Evolutionary conservation across 371 early-diverging fungal species (phyloP).

Genomic region (Mortierella sp.): DNA sequence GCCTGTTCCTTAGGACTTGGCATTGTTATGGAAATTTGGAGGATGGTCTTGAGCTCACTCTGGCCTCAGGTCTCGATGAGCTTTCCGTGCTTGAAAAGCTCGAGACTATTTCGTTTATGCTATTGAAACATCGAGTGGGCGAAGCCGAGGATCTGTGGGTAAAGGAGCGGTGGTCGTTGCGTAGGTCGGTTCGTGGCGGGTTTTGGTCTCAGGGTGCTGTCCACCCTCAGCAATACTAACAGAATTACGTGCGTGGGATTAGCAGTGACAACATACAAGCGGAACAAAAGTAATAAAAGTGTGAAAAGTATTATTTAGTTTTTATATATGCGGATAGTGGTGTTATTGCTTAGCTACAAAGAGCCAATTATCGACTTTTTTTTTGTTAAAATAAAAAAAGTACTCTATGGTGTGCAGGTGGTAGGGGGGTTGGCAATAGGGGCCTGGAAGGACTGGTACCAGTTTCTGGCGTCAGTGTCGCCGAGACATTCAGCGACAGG

Average conservation of each 20-base stretch:
- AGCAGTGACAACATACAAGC: background rate
- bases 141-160: background rate
- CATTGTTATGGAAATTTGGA: background rate
- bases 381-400: background rate
- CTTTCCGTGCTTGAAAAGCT: background rate
- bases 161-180: background rate
- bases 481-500: constrained; percentile 54
- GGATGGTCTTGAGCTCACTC: background rate
- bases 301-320: background rate
- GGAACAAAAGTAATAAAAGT: background rate
- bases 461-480: constrained; percentile 39
- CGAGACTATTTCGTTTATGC: background rate
- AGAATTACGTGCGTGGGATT: too few relatives aligned
- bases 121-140: background rate
- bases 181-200: background rate
- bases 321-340: background rate
- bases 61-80: background rate
- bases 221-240: too few relatives aligned
- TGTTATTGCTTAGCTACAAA: background rate
- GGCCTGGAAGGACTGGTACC: constrained; percentile 50
- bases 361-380: background rate
- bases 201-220: background rate
- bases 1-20: too few relatives aligned
- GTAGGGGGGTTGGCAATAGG: constrained; percentile 45
- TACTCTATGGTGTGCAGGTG: constrained; percentile 40